Evolutionary conservation across 192 early-diverging fungal species (phyloP), one percentile per base, ranked within the genome.

Genomic region (Coemansia sp.): DNA sequence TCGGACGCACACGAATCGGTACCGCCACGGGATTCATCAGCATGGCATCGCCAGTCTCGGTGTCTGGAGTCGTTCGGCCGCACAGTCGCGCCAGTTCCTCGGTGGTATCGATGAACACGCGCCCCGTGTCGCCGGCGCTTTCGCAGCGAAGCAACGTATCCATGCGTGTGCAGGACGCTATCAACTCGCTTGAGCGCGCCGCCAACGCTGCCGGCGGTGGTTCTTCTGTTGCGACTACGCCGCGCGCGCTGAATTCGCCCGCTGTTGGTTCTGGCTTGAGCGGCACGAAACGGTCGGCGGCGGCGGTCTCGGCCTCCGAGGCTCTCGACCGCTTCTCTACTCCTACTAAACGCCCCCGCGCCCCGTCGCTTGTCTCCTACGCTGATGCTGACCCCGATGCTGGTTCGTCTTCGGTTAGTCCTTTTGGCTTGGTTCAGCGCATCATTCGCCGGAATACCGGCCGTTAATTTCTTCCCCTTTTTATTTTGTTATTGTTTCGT

Each of bases 11-110:
- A 8, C 55, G 78, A 0, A 47, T 80, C 22, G 69, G 68, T 21
- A 80, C 78, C 7, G 9, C 65, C 1, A 80, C 73, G 9, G 78
- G 78, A 32, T 80, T 80, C 15, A 71, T 80, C 43, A 80, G 73
- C 49, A 15, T 72, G 39, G 66, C 37, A 5, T 56, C 68, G 22
- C 76, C 76, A 3, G 67, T 36, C 8, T 41, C 61, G 6, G 41
- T 18, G 54, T 32, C 55, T 1, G 21, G 40, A 3, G 13, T 41
- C 21, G 63, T 42, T 32, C 63, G 64, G 8, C 68, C 68, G 43
- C 68, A 62, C 12, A 73, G 72, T 18, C 42, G 61, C 8, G 45
- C 64, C 5, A 77, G 65, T 48, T 54, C 32, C 32, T 41, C 57
- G 4, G 40, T 61, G 21, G 40, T 40, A 21, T 62, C 58, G 21